Evolutionary conservation across 2,329 filamentous ascomycete species (phyloP).

Genomic region (Sporothrix phasma): DNA sequence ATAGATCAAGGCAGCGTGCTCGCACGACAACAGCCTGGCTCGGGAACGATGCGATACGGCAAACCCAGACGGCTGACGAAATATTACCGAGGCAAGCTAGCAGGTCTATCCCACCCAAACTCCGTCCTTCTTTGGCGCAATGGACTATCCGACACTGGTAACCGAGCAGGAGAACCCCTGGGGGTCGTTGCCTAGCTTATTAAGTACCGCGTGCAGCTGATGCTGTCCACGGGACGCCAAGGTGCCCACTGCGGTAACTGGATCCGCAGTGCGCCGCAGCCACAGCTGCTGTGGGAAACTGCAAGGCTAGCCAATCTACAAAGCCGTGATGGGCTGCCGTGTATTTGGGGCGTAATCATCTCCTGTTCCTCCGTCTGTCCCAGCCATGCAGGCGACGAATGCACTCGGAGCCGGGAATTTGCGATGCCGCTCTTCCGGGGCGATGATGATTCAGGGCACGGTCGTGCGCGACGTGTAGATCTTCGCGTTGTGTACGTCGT

Average conservation of each 20-base stretch:
- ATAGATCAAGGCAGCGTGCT: not conserved
- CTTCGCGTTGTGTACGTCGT: too few relatives aligned
- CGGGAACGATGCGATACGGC: conserved; percentile 4
- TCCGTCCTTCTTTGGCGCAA: too few relatives aligned
- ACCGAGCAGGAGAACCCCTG: not conserved
- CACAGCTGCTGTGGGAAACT: not conserved
- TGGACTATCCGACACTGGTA: not conserved
- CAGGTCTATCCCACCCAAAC: not conserved
- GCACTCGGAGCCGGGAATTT: not conserved
- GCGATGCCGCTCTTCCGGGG: not conserved
- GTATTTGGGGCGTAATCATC: not conserved
- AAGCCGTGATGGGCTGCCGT: not conserved
- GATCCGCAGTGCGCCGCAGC: not conserved
- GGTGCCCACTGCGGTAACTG: not conserved
- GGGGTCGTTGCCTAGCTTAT: not conserved
- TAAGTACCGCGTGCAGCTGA: too few relatives aligned
- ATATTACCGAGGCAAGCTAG: not conserved
- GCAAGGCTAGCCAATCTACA: not conserved
- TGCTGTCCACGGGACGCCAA: not conserved
- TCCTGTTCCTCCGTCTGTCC: not conserved
- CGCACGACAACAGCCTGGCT: not conserved
- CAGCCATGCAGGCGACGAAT: not conserved
- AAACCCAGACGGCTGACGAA: not conserved
- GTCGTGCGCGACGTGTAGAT: not conserved
- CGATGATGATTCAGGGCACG: not conserved